Percentiles rank a stretch among this genome's conserved stretches.
phyloP scores from a whole-genome alignment of 306 rosid genomes.

The Potentilla sterilis region DNA sequence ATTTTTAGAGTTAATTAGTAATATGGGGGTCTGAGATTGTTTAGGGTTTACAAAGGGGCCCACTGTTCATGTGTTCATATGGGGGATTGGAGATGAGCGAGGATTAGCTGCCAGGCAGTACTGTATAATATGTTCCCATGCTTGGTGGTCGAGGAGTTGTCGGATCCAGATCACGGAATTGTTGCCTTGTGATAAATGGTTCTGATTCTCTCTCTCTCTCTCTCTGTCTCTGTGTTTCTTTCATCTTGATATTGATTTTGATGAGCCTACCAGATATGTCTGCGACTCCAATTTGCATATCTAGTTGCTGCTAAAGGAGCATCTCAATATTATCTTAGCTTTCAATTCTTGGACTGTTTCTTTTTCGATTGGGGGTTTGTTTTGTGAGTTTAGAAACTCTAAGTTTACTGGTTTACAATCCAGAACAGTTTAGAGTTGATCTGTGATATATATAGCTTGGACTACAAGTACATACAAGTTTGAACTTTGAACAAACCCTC shows the following conservation, averaged over 20 bases:
- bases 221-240: not conserved
- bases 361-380: not conserved
- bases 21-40: not conserved
- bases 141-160: constrained; percentile 17
- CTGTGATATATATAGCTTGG: not conserved
- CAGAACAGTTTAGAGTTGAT: not conserved
- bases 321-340: constrained; percentile 3
- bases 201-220: constrained; percentile 9
- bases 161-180: constrained; percentile 14
- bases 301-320: not conserved
- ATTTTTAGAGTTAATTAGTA: not conserved
- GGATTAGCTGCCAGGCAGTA: constrained; percentile 17
- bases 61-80: constrained; percentile 5
- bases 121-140: constrained; percentile 26
- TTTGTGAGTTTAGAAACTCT: not conserved
- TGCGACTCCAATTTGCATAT: not conserved
- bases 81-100: not conserved
- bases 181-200: constrained; percentile 14
- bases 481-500: not conserved
- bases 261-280: not conserved
- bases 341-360: not conserved
- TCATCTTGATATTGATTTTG: not conserved
- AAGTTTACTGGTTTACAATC: not conserved
- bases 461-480: not conserved
- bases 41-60: not conserved